Evolutionary conservation across 2,329 filamentous ascomycete species (phyloP), one percentile per base, ranked within the genome.

Genomic region (Aspergillus sp.): DNA sequence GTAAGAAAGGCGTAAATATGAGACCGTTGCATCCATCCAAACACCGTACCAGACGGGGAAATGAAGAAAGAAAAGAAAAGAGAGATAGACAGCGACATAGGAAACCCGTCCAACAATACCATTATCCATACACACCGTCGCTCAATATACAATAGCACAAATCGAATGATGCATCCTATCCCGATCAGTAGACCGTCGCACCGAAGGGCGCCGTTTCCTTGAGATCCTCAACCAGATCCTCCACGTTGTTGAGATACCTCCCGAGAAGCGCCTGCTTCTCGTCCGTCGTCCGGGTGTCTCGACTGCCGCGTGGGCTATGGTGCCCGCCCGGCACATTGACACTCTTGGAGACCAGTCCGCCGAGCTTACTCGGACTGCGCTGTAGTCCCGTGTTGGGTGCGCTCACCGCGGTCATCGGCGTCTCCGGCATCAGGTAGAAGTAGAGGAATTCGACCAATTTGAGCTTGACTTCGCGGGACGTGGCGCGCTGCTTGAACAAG

Each of bases 381-480:
- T 87, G 84, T 56, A 86, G 72, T 65, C 86, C 78, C 1, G 73
- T 71, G 54, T 72, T 75, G 0, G 72, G 67, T 2, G 70, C 67
- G 19, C 69, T 71, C 11, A 65, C 64, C 6, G 53, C 56, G 45
- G 60, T 19, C 10, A 63, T 68, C 1, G 78, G 86, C 0, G 83
- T 84, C 75, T 99, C 94, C 47, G 93, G 92, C 88, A 97, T 96
- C 62, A 99, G 86, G 73, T 97, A 99, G 74, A 97, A 97, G 78
- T 97, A 97, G 47, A 99, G 77, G 69, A 97, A 97, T 72, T 97
- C 94, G 62, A 97, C 87, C n/a, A 96, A 84, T 72, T 96, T 94
- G 67, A 96, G 83, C 77, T 96, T 97, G 60, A 97, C 92, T 64
- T 93, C 89, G 56, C 91, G 86, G 20, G 86, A 86, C 3, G 93